phyloP scores from a whole-genome alignment of 495 filamentous ascomycete genomes.

The Cercophora scortea region DNA sequence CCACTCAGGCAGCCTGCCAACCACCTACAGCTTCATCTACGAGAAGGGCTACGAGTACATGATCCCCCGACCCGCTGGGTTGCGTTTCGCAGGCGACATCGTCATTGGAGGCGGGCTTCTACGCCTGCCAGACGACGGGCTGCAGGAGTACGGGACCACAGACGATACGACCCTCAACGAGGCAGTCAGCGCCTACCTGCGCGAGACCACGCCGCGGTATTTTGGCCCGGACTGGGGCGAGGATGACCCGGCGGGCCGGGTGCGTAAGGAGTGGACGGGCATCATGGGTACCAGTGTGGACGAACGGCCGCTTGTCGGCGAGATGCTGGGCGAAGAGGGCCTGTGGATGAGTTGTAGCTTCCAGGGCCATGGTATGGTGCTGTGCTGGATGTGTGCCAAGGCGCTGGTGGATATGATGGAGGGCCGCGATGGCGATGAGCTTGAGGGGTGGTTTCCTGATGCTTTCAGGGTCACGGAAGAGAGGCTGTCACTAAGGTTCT shows the following conservation, averaged over 20 bases:
- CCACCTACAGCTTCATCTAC: slow-evolving; percentile 58
- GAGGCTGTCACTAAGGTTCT: slow-evolving; percentile 36
- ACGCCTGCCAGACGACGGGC: slow-evolving; percentile 33
- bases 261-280: slow-evolving; percentile 55
- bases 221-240: slow-evolving; percentile 54
- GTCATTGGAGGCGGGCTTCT: slow-evolving; percentile 62
- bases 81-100: slow-evolving; percentile 48
- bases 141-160: slow-evolving; percentile 43
- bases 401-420: slow-evolving; percentile 47
- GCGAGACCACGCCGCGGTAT: slow-evolving; percentile 36
- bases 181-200: slow-evolving; percentile 45
- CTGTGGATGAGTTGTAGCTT: slow-evolving; percentile 47
- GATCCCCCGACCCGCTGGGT: slow-evolving; percentile 46
- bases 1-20: slow-evolving; percentile 27
- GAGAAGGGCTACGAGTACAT: slow-evolving; percentile 57
- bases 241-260: slow-evolving; percentile 46
- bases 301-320: slow-evolving; percentile 48
- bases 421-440: slow-evolving; percentile 23
- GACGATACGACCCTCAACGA: slow-evolving; percentile 52
- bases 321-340: slow-evolving; percentile 31
- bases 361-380: slow-evolving; percentile 54
- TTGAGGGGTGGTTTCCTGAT: slow-evolving; percentile 44
- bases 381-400: slow-evolving; percentile 48
- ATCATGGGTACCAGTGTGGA: slow-evolving; percentile 55
- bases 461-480: slow-evolving; percentile 37